Evolutionary conservation across 805 yeast species (phyloP).

Genomic region (Barnettozyma californica): DNA sequence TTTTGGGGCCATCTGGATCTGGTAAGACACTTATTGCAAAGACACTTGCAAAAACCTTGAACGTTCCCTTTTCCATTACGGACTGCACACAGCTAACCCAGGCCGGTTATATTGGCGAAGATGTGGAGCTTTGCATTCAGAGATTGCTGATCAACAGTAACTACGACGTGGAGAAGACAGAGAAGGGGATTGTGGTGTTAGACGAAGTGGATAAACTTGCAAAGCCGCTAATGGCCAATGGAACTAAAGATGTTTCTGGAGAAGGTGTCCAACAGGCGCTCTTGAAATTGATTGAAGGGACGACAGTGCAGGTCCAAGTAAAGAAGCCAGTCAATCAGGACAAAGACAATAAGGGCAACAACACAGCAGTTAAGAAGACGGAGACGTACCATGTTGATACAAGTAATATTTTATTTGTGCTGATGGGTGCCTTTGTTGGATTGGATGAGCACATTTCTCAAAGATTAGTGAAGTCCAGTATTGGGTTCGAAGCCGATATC

Average conservation of each 20-base stretch:
- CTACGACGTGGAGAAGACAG: constrained; percentile 46
- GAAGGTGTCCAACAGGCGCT: constrained; percentile 63
- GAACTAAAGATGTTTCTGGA: constrained; percentile 55
- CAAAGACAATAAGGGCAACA: constrained; percentile 27
- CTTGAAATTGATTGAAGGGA: constrained; percentile 53
- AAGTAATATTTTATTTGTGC: constrained; percentile 47
- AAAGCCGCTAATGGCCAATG: constrained; percentile 40
- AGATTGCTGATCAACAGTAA: constrained; percentile 45
- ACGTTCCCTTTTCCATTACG: constrained; percentile 54
- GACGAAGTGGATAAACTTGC: constrained; percentile 58
- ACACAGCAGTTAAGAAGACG: constrained; percentile 29
- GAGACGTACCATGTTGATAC: constrained; percentile 49
- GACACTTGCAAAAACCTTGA: constrained; percentile 45
- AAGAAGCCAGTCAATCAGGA: constrained; percentile 35
- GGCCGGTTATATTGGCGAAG: constrained; percentile 64
- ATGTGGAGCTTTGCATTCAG: constrained; percentile 53
- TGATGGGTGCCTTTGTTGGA: constrained; percentile 62
- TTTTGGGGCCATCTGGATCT: constrained; percentile 58
- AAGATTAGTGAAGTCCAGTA: constrained; percentile 29
- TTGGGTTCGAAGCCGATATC: constrained; percentile 22
- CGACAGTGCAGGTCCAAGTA: constrained; percentile 42
- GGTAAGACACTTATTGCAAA: constrained; percentile 56
- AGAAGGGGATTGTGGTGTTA: constrained; percentile 52
- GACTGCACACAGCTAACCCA: constrained; percentile 61
- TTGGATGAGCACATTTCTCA: constrained; percentile 42